These are phyloP conservation scores for Monilinia fructicola DNA, from an alignment of 2,329 filamentous ascomycete species.

Conservation along the genomic window DNA sequence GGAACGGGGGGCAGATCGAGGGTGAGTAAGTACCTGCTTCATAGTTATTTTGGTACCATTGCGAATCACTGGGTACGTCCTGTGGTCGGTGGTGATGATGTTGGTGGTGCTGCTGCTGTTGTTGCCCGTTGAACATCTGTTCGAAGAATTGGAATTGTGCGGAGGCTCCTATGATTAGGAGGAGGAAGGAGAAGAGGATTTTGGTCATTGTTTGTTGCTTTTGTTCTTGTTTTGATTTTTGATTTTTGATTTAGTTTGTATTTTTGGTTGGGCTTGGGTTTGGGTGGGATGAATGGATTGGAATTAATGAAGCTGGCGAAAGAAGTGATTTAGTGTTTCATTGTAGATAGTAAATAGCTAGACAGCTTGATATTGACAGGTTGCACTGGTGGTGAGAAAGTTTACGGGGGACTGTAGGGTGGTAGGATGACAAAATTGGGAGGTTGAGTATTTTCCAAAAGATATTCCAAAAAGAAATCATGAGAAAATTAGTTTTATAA, in stretches of 20 bases:
- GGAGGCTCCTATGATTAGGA: constrained; percentile 57
- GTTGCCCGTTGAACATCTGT: constrained; percentile 81
- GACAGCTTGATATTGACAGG: constrained; percentile 23
- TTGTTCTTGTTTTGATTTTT: neutral
- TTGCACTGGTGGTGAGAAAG: constrained; percentile 20
- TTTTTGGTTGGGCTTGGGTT: neutral
- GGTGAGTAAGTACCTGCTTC: constrained; percentile 54
- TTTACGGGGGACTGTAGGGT: constrained; percentile 17
- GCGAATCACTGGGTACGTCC: constrained; percentile 81
- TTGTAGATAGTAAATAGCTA: neutral
- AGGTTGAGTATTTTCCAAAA: neutral
- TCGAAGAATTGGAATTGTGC: constrained; percentile 98
- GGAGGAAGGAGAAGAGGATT: constrained; percentile 48
- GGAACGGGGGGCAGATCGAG: neutral
- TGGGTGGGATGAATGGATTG: neutral
- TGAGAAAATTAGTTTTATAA: no score
- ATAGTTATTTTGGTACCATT: constrained; percentile 73
- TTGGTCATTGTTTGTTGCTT: constrained; percentile 34
- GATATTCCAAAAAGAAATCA: neutral
- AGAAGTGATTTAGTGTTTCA: neutral
- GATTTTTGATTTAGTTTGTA: neutral
- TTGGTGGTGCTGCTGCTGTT: constrained; percentile 53
- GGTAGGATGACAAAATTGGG: constrained; percentile 13
- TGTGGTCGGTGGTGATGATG: constrained; percentile 54
- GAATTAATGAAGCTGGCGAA: neutral